A percentile compares a stretch with the other conserved stretches of the same genome.
These are phyloP conservation scores for Fusarium decemcellulare DNA, from an alignment of 2,329 filamentous ascomycete genomes.

Conservation along the genomic window DNA sequence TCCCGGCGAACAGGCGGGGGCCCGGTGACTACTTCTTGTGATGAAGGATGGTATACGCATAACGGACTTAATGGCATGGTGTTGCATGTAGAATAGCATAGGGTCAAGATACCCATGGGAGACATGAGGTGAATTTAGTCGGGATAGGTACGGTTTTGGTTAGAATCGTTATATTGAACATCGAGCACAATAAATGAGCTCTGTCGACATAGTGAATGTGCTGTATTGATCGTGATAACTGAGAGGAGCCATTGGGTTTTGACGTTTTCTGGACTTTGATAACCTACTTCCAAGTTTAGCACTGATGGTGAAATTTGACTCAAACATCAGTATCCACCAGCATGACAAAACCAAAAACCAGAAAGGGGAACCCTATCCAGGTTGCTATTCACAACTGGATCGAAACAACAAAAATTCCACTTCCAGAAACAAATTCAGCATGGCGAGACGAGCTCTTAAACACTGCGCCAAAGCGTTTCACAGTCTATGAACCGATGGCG, in stretches of 20 bases:
- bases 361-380: slow-evolving; percentile 50
- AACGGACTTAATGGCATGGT: slow-evolving; percentile 45
- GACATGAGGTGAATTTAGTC: slow-evolving; percentile 50
- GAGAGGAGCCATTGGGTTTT: no score
- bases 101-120: slow-evolving; percentile 58
- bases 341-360: slow-evolving; percentile 46
- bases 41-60: slow-evolving; percentile 46
- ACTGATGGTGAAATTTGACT: background rate
- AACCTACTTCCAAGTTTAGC: background rate
- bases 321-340: slow-evolving; percentile 26
- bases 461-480: slow-evolving; percentile 70
- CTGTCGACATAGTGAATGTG: background rate
- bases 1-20: slow-evolving; percentile 78
- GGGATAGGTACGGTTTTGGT: slow-evolving; percentile 39
- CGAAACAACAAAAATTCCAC: slow-evolving; percentile 20
- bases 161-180: slow-evolving; percentile 44
- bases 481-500: slow-evolving; percentile 72
- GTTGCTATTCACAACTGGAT: slow-evolving; percentile 51
- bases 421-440: slow-evolving; percentile 13
- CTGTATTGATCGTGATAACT: background rate
- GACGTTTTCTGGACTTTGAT: background rate
- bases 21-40: slow-evolving; percentile 80
- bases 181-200: slow-evolving; percentile 14
- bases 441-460: slow-evolving; percentile 51
- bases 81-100: slow-evolving; percentile 59